Base-by-base conservation (phyloP, 2,329 filamentous ascomycete genomes). In the Hirsutella minnesotensis region DNA sequence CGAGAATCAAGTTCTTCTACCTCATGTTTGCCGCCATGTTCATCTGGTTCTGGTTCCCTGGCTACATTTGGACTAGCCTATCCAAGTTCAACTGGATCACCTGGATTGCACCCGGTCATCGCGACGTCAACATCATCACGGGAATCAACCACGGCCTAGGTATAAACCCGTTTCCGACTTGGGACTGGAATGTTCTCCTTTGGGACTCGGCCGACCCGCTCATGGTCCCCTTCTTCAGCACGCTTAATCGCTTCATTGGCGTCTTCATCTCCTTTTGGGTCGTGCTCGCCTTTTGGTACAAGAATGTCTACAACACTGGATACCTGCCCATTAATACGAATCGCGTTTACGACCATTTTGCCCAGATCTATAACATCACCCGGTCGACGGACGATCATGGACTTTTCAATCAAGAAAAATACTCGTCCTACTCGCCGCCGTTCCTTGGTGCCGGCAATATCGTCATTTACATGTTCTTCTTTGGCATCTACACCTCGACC, bases 181-280 rank as follows among this genome's bases (percentile, higher is more conserved):
- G 66, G 46, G 68, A 71, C 49, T 71, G 68, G 68, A 70, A 70
- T 48, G 54, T 68, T 37, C 48, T 69, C 18, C 60, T 67, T 3
- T 64, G 62, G 62, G 62, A 64, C 40, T 64, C 61, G 33, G 53
- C 62, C 49, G 66, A 69, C 44, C 66, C 66, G 1, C 59, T 69
- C 42, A 68, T 70, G 63, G 62, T 69, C 8, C 71, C 72, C 3
- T 72, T 71, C 53, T 73, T 77, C 59, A 74, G 73, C 22, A 80
- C 79, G 36, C 65, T 77, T 43, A 83, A 83, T 56, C 75, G 72
- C 19, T 65, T 80, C 47, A 59, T 79, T 37, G 78, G 78, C 24
- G 67, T 73, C 40, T 65, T 78, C 12, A 48, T 74, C 29, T 73
- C 69, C 36, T 69, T 70, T 50, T 70, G 74, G 61, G 61, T 81